Evolutionary conservation across 2,329 filamentous ascomycete species (phyloP).

Genomic region (Botrytis elliptica): DNA sequence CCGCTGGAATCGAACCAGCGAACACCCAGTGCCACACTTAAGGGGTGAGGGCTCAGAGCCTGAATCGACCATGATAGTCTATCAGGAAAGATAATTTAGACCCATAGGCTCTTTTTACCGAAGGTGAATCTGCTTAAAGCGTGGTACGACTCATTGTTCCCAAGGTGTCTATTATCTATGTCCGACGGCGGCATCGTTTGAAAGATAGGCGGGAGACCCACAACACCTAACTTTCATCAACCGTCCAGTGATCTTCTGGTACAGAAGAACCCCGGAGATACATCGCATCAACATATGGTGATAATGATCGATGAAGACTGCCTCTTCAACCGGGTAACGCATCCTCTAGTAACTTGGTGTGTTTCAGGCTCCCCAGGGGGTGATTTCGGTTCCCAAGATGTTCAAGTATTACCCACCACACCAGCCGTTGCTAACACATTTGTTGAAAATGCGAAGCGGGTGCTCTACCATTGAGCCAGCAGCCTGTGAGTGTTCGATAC

Average conservation of each 20-base stretch:
- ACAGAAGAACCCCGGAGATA: neutral
- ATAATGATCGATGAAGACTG: constrained; percentile 15
- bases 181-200: neutral
- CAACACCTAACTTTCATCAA: neutral
- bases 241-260: neutral
- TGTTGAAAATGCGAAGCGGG: neutral
- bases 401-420: constrained; percentile 7
- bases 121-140: neutral
- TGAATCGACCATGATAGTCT: too few species aligned
- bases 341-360: neutral
- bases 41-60: neutral
- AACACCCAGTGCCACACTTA: neutral
- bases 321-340: constrained; percentile 9
- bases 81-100: too few species aligned
- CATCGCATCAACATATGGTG: neutral
- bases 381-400: constrained; percentile 9
- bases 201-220: neutral
- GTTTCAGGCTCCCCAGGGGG: constrained; percentile 8
- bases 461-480: constrained; percentile 8
- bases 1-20: neutral
- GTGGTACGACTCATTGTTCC: constrained; percentile 1
- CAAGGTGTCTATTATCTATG: neutral
- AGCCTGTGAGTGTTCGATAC: constrained; percentile 4
- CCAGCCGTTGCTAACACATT: neutral
- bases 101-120: neutral